Base-by-base conservation (phyloP, 805 yeast species). In the Candida maltosa region DNA sequence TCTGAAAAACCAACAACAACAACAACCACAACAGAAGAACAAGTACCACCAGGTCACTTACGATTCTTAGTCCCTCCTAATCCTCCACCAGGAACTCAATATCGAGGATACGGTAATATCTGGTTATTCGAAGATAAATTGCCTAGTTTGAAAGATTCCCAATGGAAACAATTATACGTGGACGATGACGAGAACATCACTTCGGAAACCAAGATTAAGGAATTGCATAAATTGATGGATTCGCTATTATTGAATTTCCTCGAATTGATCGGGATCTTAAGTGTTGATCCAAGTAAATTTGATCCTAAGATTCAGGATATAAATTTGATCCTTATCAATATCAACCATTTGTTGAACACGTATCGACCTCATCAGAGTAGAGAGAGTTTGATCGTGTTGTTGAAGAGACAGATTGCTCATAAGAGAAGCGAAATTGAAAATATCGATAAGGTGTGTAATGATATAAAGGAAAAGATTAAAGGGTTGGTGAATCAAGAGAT, bases 311-410 rank as follows among this genome's bases (percentile, higher is more conserved):
- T 88, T 18, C 95, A 88, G 44, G 78, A 87, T 45, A 76, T 93
- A 25, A 76, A 94, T 43, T 72, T 83, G 10, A 78, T 91, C 8
- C 64, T 93, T 34, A 83, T 91, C 52, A 93, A 93, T 52, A 80
- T 93, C 44, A 97, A 93, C 55, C 97, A 93, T 56, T 64, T 93
- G 24, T 63, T 93, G 39, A 93, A 93, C 56, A 88, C 89, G 34
- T 93, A 93, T 59, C 70, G 98, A 41, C 93, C 97, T 3, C 97
- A 93, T 58, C 98, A 93, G 54, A 83, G 95, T 3, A 70, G 97
- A 34, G 98, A 93, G 51, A 81, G 89, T 32, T 67, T 93, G 44
- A 86, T 88, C 28, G 69, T 87, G 69, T 65, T 83, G 35, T 61
- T 87, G 53, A 78, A 75, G 48, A 81, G 77, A 35, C 88, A 84